These are phyloP conservation scores for Clitopilus passeckerianus DNA, from an alignment of 768 basidiomycete genomes.

Conservation along the genomic window DNA sequence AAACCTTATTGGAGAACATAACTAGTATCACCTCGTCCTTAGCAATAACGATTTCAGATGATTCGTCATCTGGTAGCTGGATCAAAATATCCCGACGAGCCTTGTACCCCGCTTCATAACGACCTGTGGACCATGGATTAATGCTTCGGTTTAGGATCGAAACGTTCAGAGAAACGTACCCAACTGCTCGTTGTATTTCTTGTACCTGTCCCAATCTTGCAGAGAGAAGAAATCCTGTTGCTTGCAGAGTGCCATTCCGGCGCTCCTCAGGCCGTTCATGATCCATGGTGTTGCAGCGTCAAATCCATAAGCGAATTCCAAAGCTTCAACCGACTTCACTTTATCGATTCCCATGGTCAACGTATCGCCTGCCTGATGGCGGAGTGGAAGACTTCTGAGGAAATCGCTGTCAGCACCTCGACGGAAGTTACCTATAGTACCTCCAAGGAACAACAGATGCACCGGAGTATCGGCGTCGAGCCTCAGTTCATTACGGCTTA, in stretches of 20 bases:
- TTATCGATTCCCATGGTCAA: slow-evolving; percentile 2
- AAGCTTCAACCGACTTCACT: slow-evolving; percentile 2
- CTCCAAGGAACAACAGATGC: slow-evolving; percentile 2
- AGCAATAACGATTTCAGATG: neutral
- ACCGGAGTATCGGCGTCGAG: neutral
- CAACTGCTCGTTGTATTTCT: neutral
- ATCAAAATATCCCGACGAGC: neutral
- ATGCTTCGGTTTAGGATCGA: too few relatives aligned
- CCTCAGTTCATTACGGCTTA: neutral
- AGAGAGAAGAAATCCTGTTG: neutral
- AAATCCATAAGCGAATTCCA: slow-evolving; percentile 4
- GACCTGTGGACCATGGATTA: too few relatives aligned
- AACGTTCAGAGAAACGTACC: neutral
- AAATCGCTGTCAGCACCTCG: slow-evolving; percentile 1
- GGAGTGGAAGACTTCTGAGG: neutral
- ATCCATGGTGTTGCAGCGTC: slow-evolving; percentile 3
- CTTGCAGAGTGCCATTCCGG: slow-evolving; percentile 1
- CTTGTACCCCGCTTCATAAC: neutral
- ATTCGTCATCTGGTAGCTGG: neutral
- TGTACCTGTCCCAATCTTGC: slow-evolving; percentile 3
- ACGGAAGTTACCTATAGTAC: slow-evolving; percentile 1
- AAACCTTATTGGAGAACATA: slow-evolving; percentile 8
- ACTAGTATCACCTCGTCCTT: slow-evolving; percentile 2
- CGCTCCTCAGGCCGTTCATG: slow-evolving; percentile 5
- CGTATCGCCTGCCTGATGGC: neutral